phyloP scores from a whole-genome alignment of 129 eudicot genomes.

The Saussurea involucrata region DNA sequence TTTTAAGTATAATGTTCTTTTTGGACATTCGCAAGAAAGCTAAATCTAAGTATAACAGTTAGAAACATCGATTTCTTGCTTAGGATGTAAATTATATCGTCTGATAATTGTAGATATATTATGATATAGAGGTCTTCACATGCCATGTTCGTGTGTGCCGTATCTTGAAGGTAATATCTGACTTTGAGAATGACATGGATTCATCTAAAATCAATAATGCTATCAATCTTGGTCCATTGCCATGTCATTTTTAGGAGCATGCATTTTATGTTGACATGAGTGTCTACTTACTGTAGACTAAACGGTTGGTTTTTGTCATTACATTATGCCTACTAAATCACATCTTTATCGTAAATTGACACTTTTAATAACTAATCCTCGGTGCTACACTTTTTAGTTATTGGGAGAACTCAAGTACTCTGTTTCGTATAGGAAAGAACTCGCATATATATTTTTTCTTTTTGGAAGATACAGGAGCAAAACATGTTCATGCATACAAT shows the following conservation, averaged over 20 bases:
- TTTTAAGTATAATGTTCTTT: background rate
- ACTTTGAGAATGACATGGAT: background rate
- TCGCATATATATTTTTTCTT: no score
- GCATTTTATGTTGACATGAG: background rate
- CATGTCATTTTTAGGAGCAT: background rate
- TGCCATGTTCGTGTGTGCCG: background rate
- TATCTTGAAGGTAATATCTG: background rate
- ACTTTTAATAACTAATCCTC: background rate
- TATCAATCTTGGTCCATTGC: background rate
- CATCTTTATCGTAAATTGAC: no score
- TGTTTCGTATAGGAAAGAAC: no score
- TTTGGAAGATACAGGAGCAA: no score
- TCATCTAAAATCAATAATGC: background rate
- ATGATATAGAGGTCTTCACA: background rate
- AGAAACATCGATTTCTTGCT: background rate
- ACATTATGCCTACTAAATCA: background rate
- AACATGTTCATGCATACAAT: background rate
- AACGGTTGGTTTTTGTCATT: background rate
- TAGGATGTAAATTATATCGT: background rate
- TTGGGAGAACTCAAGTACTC: no score
- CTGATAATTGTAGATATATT: background rate
- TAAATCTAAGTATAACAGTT: background rate
- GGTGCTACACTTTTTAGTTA: no score
- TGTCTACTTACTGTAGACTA: background rate
- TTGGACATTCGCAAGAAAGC: background rate